Evolutionary conservation across 768 basidiomycete species (phyloP).

Genomic region (Scleroderma bovista): DNA sequence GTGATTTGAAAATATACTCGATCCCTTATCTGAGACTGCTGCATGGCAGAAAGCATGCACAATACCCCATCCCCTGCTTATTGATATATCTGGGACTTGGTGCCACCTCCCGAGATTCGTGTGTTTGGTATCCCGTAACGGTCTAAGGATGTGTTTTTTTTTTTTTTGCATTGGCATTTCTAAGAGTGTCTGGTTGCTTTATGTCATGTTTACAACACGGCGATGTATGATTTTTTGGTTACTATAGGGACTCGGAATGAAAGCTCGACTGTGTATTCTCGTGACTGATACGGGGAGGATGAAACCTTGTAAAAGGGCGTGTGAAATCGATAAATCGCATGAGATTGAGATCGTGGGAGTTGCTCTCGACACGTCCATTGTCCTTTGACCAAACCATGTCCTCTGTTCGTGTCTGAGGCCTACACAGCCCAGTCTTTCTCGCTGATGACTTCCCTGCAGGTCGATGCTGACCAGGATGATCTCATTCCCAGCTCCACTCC

Average conservation of each 20-base stretch:
- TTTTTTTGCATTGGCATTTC: slow-evolving; percentile 19
- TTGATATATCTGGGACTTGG: slow-evolving; percentile 12
- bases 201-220: background rate
- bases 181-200: slow-evolving; percentile 11
- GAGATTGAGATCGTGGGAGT: slow-evolving; percentile 9
- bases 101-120: background rate
- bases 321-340: slow-evolving; percentile 54
- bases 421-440: background rate
- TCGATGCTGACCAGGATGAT: slow-evolving; percentile 70
- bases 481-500: slow-evolving; percentile 63
- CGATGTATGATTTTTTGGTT: background rate
- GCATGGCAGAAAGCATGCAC: slow-evolving; percentile 39
- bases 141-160: slow-evolving; percentile 7
- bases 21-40: background rate
- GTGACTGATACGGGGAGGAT: background rate
- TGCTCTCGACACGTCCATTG: slow-evolving; percentile 8
- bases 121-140: background rate
- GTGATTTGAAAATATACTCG: slow-evolving; percentile 13
- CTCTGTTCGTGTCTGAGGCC: slow-evolving; percentile 34
- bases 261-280: background rate
- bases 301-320: slow-evolving; percentile 33
- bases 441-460: slow-evolving; percentile 21
- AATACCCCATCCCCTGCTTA: slow-evolving; percentile 13
- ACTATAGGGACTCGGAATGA: slow-evolving; percentile 1
- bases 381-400: slow-evolving; percentile 40